Evolutionary conservation across 805 yeast species (phyloP).

Genomic region (Hyphopichia homilentoma): DNA sequence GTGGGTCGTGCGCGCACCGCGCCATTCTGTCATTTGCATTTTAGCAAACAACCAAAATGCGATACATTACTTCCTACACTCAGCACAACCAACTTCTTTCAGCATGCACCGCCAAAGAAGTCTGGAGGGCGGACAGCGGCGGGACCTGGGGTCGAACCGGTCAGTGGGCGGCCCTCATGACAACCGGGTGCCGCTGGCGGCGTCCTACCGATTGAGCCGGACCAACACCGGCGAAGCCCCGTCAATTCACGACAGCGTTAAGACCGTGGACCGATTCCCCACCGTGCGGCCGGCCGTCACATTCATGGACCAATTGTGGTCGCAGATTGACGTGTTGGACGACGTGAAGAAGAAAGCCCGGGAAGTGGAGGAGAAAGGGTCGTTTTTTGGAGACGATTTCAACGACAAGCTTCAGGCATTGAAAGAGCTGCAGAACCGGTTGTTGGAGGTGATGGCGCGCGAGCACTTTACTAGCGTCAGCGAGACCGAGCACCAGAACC

Average conservation of each 20-base stretch:
- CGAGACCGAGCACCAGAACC: conserved; percentile 3
- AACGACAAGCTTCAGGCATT: conserved; percentile 48
- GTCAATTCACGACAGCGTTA: conserved; percentile 4
- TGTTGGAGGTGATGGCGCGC: conserved; percentile 30
- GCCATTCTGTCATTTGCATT: too few relatives aligned
- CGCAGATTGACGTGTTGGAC: conserved; percentile 80
- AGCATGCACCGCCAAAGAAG: too few relatives aligned
- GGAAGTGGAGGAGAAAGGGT: conserved; percentile 38
- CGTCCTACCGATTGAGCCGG: background rate
- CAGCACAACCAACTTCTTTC: too few relatives aligned
- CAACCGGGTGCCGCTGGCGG: too few relatives aligned
- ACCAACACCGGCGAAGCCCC: background rate
- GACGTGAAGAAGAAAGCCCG: conserved; percentile 64
- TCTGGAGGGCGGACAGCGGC: too few relatives aligned
- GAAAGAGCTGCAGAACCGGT: conserved; percentile 49
- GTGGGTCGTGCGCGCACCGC: too few relatives aligned
- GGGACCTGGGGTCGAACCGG: too few relatives aligned
- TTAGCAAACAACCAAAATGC: too few relatives aligned
- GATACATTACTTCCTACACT: too few relatives aligned
- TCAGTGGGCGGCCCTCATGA: too few relatives aligned
- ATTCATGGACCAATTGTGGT: conserved; percentile 76
- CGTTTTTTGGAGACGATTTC: conserved; percentile 52
- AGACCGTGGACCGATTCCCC: conserved; percentile 46
- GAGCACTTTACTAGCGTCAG: conserved; percentile 20
- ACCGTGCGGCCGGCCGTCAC: conserved; percentile 58